Base-by-base conservation (phyloP, 345 rosid genomes). In the Citrus mangshanensis region DNA sequence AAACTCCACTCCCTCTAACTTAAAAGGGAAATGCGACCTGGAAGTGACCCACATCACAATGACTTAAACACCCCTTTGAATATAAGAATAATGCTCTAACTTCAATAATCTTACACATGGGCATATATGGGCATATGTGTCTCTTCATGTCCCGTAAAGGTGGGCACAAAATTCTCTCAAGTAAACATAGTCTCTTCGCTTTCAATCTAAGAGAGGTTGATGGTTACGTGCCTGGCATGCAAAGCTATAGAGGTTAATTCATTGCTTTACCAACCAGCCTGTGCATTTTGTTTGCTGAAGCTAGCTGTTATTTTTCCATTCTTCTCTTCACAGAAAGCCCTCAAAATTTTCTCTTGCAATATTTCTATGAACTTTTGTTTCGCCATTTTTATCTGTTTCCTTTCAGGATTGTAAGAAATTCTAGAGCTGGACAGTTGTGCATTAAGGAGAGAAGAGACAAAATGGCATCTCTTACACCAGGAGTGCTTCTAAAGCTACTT, bases 401-500 rank as follows among this genome's bases (percentile, higher is more conserved):
- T 7, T 66, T 35, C 49, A 66, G 70, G 49, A 66, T 59, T 9
- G 24, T 3, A 7, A 22, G 28, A 59, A 22, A 18, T n/a, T 54
- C 58, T 54, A 18, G 58, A 54, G 58, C 58, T 54, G 58, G 58
- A 54, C 21, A 18, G 22, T 54, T 19, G 22, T 54, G 7, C 51
- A 54, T 54, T 54, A 18, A 54, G 22, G 6, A 54, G 58, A 54
- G 58, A 54, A 54, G 58, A 54, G 6, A 18, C 22, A 54, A 6
- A 28, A 91, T 93, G 98, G 97, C 96, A 64, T 95, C 97, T 49
- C 96, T 93, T 54, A 89, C 86, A 60, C 97, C 99, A 40, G 89
- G 89, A 78, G 95, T 92, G 78, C 81, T 93, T 30, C 79, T 91
- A 67, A 95, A 95, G 90, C 95, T 95, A 77, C 97, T 95, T 73